These are phyloP conservation scores for Lactarius hengduanensis DNA, from an alignment of 768 basidiomycete species.

Conservation along the genomic window DNA sequence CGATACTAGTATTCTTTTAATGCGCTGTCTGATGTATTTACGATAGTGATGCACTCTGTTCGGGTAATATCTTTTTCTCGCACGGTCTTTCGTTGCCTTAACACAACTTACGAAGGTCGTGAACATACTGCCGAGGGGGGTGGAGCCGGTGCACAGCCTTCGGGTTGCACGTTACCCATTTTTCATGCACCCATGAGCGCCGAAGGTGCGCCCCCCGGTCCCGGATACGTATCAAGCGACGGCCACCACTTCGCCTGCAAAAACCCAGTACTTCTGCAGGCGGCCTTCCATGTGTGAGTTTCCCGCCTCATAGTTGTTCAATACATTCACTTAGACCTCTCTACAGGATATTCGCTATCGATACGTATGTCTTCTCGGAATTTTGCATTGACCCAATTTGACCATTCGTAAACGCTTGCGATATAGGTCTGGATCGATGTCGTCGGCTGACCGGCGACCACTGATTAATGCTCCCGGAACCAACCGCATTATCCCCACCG, in stretches of 20 bases:
- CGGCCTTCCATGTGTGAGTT: constrained; percentile 59
- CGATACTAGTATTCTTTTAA: constrained; percentile 23
- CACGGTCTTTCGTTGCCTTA: neutral
- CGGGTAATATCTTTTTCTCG: constrained; percentile 36
- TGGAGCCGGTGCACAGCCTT: constrained; percentile 44
- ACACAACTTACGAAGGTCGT: constrained; percentile 38
- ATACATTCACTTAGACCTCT: neutral
- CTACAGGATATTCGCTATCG: constrained; percentile 51
- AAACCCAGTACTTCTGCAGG: constrained; percentile 51
- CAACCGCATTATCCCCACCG: constrained; percentile 36
- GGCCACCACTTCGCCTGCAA: constrained; percentile 54
- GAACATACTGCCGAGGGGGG: constrained; percentile 41
- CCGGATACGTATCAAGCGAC: constrained; percentile 52
- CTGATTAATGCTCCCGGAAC: constrained; percentile 44
- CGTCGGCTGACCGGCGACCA: constrained; percentile 40
- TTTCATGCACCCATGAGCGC: constrained; percentile 45
- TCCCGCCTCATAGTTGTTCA: neutral
- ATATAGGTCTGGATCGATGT: constrained; percentile 53
- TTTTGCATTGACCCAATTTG: no score
- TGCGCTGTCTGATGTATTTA: constrained; percentile 1
- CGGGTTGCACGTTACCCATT: constrained; percentile 51
- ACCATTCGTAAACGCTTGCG: constrained; percentile 7
- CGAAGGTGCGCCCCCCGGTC: constrained; percentile 31
- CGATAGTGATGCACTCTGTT: constrained; percentile 48
- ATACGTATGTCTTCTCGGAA: constrained; percentile 35